These are phyloP conservation scores for Tolypocladium tundrense DNA, from an alignment of 2,329 filamentous ascomycete species.

Conservation along the genomic window DNA sequence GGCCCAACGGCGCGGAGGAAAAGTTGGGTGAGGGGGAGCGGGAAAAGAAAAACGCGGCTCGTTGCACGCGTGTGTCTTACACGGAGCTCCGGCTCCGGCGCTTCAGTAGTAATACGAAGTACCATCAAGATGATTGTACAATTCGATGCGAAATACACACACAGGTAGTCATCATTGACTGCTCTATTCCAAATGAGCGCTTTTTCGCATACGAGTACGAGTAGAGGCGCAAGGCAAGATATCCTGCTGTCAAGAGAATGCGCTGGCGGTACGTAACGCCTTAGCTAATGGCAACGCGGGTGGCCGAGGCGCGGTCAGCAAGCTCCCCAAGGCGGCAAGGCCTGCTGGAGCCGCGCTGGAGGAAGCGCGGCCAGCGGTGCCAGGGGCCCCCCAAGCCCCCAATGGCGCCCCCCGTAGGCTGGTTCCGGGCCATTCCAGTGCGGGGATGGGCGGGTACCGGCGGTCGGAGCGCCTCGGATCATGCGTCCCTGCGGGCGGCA, in stretches of 20 bases:
- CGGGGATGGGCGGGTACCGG: constrained; percentile 10
- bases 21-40: background rate
- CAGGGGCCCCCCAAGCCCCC: background rate
- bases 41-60: background rate
- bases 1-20: constrained; percentile 1
- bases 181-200: too few relatives aligned
- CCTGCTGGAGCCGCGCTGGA: background rate
- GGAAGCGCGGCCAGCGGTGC: background rate
- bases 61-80: background rate
- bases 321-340: background rate
- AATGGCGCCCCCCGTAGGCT: background rate
- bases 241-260: background rate
- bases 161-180: too few relatives aligned
- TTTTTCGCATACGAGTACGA: too few relatives aligned
- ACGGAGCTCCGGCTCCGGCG: background rate
- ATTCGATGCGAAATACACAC: too few relatives aligned
- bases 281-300: constrained; percentile 3
- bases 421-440: background rate
- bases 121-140: too few relatives aligned
- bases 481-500: background rate
- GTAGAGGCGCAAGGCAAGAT: too few relatives aligned
- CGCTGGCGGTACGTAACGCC: constrained; percentile 1
- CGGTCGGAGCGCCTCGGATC: constrained; percentile 11
- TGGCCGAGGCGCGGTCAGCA: background rate
- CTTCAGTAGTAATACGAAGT: too few relatives aligned